Evolutionary conservation across 495 filamentous ascomycete genomes (phyloP).

Genomic region (Podospora appendiculata): DNA sequence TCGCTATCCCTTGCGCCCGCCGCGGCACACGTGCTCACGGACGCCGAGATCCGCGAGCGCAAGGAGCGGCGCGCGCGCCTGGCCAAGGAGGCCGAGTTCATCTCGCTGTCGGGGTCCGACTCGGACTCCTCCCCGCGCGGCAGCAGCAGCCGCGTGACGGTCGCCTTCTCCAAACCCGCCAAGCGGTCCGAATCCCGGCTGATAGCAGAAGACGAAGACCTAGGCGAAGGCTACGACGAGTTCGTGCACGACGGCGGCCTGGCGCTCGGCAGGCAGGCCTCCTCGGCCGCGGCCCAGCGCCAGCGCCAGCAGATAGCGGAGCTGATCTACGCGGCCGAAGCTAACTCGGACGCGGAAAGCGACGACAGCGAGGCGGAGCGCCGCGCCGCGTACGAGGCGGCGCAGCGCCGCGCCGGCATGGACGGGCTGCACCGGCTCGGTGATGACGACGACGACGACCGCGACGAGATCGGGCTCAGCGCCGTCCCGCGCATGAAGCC

Average conservation of each 20-base stretch:
- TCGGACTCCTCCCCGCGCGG: constrained; percentile 20
- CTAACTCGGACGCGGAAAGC: constrained; percentile 41
- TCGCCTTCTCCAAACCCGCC: constrained; percentile 38
- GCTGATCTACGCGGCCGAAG: constrained; percentile 76
- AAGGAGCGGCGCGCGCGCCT: constrained; percentile 78
- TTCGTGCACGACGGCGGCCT: constrained; percentile 80
- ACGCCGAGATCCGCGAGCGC: constrained; percentile 86
- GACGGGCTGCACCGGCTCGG: constrained; percentile 47
- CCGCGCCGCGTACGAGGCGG: constrained; percentile 77
- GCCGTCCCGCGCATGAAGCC: constrained; percentile 45
- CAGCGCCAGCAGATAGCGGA: constrained; percentile 73
- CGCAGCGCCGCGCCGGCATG: constrained; percentile 77
- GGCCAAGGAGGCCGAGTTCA: constrained; percentile 71
- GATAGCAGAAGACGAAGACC: constrained; percentile 79
- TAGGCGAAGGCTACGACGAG: constrained; percentile 92
- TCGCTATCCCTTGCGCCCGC: neutral
- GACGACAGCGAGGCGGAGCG: constrained; percentile 78
- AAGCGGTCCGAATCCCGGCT: constrained; percentile 63
- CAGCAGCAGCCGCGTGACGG: constrained; percentile 18
- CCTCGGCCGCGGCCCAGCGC: constrained; percentile 60
- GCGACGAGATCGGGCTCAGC: constrained; percentile 10
- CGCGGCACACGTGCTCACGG: constrained; percentile 52
- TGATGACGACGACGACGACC: constrained; percentile 19
- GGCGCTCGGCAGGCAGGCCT: constrained; percentile 69
- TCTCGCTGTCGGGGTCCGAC: constrained; percentile 53